Base-by-base conservation (phyloP, 1,284 basidiomycete genomes). In the Megacollybia platyphylla region DNA sequence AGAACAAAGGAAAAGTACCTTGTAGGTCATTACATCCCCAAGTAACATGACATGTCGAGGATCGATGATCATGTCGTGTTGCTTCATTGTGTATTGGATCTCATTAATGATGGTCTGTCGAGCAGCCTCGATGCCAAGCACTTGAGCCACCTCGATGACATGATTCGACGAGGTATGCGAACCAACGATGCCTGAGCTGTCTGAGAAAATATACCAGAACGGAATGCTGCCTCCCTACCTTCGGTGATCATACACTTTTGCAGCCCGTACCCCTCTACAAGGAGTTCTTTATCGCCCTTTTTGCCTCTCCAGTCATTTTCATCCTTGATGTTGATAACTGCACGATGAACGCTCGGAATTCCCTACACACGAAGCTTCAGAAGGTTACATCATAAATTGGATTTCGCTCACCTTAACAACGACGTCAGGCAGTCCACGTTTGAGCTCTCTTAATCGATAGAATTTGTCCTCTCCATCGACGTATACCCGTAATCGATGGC, bases 11-110 rank as follows among this genome's bases (percentile, higher is more conserved):
- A 18, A 24, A 44, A 60, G 27, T 49, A 80, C 86, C 79, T 99
- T 99, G 70, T 97, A 97, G 28, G 83, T 84, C 96, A 99, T 99
- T 47, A 97, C 91, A 60, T 99, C 96, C 39, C 93, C 96, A 8
- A 99, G 74, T 41, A 99, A 67, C 91, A 97, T 97, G 54, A 98
- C 90, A 63, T 99, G 96, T 44, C 96, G 87, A 46, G 94, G 94
- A 61, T 99, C 96, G 55, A 99, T 97, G 47, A 82, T 92, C 88
- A 99, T 94, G 53, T 93, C 92, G 67, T 99, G 96, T 43, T 83
- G 87, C 50, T 80, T 77, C 96, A 99, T 99, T 3, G 92, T 98
- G 57, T 87, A 87, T 60, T 97, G 87, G 54, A 99, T 97, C 63
- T 99, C 92, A 57, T 94, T 87, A 64, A 97, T 87, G 59, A 99